Evolutionary conservation across 2,329 filamentous ascomycete genomes (phyloP).

Genomic region (Mycogone perniciosa): DNA sequence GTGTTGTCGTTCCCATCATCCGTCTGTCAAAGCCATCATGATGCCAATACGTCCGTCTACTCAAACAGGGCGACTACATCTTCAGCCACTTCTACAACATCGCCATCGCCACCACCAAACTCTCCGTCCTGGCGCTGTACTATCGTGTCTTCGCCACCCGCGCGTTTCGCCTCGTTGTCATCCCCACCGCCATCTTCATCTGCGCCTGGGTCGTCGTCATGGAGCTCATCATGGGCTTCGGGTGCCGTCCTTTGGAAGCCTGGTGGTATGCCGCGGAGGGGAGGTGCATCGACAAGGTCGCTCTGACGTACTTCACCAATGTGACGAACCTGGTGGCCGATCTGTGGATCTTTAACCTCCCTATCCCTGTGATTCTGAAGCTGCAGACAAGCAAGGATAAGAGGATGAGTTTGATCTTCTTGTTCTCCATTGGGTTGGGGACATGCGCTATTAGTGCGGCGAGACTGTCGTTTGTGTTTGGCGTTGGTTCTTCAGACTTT

Average conservation of each 20-base stretch:
- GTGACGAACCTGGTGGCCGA: constrained; percentile 12
- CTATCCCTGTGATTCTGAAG: constrained; percentile 8
- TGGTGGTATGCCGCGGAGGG: constrained; percentile 9
- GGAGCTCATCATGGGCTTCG: constrained; percentile 14
- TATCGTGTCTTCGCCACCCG: constrained; percentile 12
- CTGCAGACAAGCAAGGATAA: constrained; percentile 9
- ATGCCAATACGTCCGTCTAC: background rate
- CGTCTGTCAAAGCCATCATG: background rate
- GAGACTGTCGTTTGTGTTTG: constrained; percentile 12
- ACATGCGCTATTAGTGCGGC: constrained; percentile 14
- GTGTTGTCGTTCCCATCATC: background rate
- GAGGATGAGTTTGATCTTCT: constrained; percentile 9
- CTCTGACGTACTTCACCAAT: constrained; percentile 12
- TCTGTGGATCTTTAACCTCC: constrained; percentile 14
- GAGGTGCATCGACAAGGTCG: constrained; percentile 12
- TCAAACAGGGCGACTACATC: constrained; percentile 13
- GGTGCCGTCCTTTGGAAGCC: constrained; percentile 9
- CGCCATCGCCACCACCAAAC: constrained; percentile 13
- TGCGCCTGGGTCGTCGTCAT: constrained; percentile 11
- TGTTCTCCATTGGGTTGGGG: constrained; percentile 14
- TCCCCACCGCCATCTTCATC: constrained; percentile 10
- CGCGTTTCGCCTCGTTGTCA: constrained; percentile 7
- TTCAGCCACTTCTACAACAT: constrained; percentile 16
- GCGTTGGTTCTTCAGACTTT: constrained; percentile 9
- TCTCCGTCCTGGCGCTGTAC: constrained; percentile 13